Base-by-base conservation (phyloP, 2,329 filamentous ascomycete genomes). In the Penicillium sp. region DNA sequence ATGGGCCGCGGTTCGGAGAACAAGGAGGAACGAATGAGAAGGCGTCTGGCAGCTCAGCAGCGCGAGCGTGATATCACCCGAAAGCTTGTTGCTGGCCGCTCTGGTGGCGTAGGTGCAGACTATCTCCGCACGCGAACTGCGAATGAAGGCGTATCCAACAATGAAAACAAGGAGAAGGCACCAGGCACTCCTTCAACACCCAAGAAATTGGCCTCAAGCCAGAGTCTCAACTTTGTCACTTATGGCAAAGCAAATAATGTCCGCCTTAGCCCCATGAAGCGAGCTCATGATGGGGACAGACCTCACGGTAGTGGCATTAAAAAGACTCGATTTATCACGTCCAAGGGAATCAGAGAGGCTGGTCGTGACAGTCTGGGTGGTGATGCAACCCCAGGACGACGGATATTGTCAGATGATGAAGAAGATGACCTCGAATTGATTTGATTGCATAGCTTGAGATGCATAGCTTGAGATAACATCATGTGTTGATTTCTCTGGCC, bases 241-340 rank as follows among this genome's bases (percentile, higher is more conserved):
- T 68, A 73, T 38, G 73, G 73, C 46, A 76, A 72, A 58, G 79
- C 79, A 7, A 73, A 75, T 26, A 69, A 73, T 48, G 75, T 81
- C 33, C 73, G 76, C 19, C 66, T 81, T 33, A 76, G 77, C 19
- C 78, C 78, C 4, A 71, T 75, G 65, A 80, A 79, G 61, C 73
- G 76, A 28, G 70, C 70, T 13, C 70, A 76, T 63, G 74, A 77
- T 66, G 71, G 66, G 22, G 70, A 71, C 65, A 73, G 64, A 46
- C 71, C 70, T 16, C 71, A 73, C 55, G 70, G 70, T 28, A 72
- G 72, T 61, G 75, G 73, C 62, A 65, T 82, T 71, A 71, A 92
- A 78, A 92, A 91, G 82, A 93, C 90, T 55, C 82, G 90, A n/a
- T 93, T 93, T 71, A 84, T 93, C 43, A 92, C 90, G 28, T 87